A percentile compares a stretch with the other conserved stretches of the same genome.
These are phyloP conservation scores for Diutina mesorugosa DNA, from an alignment of 1,139 yeast genomes.

Conservation along the genomic window DNA sequence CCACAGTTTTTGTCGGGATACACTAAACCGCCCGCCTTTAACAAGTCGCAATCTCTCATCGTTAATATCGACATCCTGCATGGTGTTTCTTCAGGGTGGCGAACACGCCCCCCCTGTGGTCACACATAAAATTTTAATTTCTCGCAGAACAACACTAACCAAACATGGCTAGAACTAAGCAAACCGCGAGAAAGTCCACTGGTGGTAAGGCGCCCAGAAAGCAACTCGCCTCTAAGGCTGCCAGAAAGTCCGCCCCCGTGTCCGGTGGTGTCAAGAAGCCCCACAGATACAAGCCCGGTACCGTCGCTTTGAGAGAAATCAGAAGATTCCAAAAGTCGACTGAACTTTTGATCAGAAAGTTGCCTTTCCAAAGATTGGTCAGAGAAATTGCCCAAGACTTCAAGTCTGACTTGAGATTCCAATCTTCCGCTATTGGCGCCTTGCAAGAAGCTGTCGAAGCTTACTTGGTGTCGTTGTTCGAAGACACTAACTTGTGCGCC, in stretches of 20 bases:
- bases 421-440: conserved; percentile 10
- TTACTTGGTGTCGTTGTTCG: conserved; percentile 10
- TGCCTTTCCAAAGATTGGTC: conserved; percentile 11
- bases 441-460: conserved; percentile 10
- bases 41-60: background rate
- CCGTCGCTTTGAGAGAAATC: conserved; percentile 11
- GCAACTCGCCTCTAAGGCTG: conserved; percentile 11
- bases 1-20: background rate
- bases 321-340: conserved; percentile 11
- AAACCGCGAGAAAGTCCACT: conserved; percentile 11
- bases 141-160: background rate
- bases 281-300: conserved; percentile 11
- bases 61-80: background rate
- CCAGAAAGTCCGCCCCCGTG: conserved; percentile 10
- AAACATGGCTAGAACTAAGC: conserved; percentile 10
- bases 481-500: conserved; percentile 11
- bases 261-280: conserved; percentile 11
- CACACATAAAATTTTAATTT: background rate
- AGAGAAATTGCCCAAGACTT: conserved; percentile 10
- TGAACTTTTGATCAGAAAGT: conserved; percentile 11
- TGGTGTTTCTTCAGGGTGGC: background rate
- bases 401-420: conserved; percentile 12
- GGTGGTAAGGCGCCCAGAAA: conserved; percentile 11
- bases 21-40: background rate
- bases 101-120: background rate